These are phyloP conservation scores for Xylaria grammica DNA, from an alignment of 495 filamentous ascomycete species.

Conservation along the genomic window DNA sequence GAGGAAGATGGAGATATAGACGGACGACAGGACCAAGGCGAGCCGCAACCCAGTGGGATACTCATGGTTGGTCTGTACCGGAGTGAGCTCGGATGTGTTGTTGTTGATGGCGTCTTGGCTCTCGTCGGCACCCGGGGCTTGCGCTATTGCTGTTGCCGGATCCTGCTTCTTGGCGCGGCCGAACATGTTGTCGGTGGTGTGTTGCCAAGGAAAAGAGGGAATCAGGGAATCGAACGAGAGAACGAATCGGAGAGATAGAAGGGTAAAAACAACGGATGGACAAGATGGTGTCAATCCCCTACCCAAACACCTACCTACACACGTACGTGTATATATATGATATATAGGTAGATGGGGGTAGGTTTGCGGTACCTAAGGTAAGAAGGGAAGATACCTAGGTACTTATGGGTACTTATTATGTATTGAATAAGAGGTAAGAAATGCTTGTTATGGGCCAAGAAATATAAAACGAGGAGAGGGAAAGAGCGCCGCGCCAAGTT, in stretches of 20 bases:
- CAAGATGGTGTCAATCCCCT: no score
- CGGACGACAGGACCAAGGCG: conserved; percentile 34
- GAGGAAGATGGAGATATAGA: conserved; percentile 43
- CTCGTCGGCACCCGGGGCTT: neutral
- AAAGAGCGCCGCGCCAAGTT: neutral
- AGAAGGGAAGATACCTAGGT: no score
- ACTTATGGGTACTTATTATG: no score
- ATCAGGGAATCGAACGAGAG: neutral
- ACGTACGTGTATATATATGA: no score
- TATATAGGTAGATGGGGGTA: no score
- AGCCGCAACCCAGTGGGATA: conserved; percentile 40
- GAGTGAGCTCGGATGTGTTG: conserved; percentile 16
- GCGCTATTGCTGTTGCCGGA: conserved; percentile 1
- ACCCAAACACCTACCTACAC: no score
- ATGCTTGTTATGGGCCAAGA: neutral
- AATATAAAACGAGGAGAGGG: neutral
- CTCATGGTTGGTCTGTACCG: conserved; percentile 12
- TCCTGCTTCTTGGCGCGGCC: conserved; percentile 14
- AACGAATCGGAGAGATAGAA: neutral
- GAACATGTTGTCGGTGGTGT: conserved; percentile 1
- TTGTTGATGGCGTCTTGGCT: conserved; percentile 17
- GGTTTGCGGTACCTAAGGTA: no score
- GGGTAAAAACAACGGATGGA: no score
- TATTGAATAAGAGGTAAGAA: no score
- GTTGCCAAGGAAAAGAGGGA: neutral